Base-by-base conservation (phyloP, 1,284 basidiomycete species). In the Moniliella sp. region DNA sequence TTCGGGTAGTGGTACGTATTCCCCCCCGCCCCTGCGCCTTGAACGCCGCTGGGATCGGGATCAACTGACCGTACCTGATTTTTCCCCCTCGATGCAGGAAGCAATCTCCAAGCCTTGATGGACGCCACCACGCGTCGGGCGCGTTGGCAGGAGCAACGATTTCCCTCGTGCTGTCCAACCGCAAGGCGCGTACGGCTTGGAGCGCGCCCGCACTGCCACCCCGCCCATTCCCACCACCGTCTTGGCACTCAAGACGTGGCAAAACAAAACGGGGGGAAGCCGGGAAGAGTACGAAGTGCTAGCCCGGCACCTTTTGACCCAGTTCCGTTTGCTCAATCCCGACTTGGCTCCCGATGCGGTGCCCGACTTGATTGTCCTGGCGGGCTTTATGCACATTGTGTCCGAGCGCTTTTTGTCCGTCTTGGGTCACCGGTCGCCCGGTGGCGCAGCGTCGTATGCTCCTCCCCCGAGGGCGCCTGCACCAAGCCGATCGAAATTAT, bases 331-430 rank as follows among this genome's bases (percentile, higher is more conserved):
- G n/a, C n/a, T n/a, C n/a, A n/a, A n/a, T n/a, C n/a, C n/a, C n/a
- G 42, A 26, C 9, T 35, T 29, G n/a, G 51, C 40, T 5, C 28
- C 28, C 3, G 42, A 37, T 11, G 17, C 32, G 1, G 36, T 37
- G 18, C 88, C 88, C 0, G 80, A 94, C 58, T 59, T 91, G 12
- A 71, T 94, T 35, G 79, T 97, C 2, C 68, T 94, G 15, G 88
- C 88, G 0, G 91, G 88, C 0, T 97, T 83, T 78, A 94, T 97
- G 88, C 84, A 94, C 57, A 77, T 86, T 45, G 69, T 84, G 26
- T 65, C 65, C 5, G 62, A 66, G 31, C 41, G 56, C 11, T 71
- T 73, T 54, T 55, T 71, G 13, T 45, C 42, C 31, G 52, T 46
- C 1, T 30, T 57, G 7, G 55, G 48, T 8, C 48, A 53, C 32